phyloP scores from a whole-genome alignment of 2,329 filamentous ascomycete species.

The Polytolypa hystricis region DNA sequence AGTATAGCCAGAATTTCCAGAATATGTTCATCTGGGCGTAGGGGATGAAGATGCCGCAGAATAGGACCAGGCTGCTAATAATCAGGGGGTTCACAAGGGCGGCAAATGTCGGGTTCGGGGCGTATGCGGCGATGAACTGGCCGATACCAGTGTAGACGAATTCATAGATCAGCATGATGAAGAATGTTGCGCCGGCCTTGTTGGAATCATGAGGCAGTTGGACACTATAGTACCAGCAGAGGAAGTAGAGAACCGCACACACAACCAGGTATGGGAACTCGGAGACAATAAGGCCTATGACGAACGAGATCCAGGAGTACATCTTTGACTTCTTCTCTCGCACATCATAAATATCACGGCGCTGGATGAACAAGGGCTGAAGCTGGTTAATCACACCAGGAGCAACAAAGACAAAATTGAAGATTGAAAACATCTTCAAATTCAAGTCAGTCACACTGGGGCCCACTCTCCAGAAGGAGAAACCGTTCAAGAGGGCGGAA shows the following conservation, averaged over 20 bases:
- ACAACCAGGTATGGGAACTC: constrained; percentile 59
- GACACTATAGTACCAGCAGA: constrained; percentile 62
- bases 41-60: constrained; percentile 61
- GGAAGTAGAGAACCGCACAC: constrained; percentile 54
- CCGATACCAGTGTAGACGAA: constrained; percentile 61
- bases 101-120: constrained; percentile 55
- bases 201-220: constrained; percentile 50
- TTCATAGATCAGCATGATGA: constrained; percentile 65
- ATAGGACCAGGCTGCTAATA: constrained; percentile 58
- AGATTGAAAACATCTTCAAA: constrained; percentile 52
- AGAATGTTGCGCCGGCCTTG: constrained; percentile 41
- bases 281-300: constrained; percentile 54
- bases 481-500: constrained; percentile 37
- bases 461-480: constrained; percentile 58
- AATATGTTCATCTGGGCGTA: constrained; percentile 53
- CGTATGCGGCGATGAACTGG: constrained; percentile 69
- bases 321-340: constrained; percentile 61
- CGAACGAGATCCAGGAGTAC: constrained; percentile 65
- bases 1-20: constrained; percentile 58
- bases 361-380: constrained; percentile 59
- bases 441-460: constrained; percentile 55
- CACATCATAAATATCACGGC: constrained; percentile 53
- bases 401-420: constrained; percentile 54
- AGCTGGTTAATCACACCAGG: constrained; percentile 47
- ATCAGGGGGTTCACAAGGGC: constrained; percentile 66